These are phyloP conservation scores for Cordyceps tenuipes DNA, from an alignment of 2,329 filamentous ascomycete genomes.

Conservation along the genomic window DNA sequence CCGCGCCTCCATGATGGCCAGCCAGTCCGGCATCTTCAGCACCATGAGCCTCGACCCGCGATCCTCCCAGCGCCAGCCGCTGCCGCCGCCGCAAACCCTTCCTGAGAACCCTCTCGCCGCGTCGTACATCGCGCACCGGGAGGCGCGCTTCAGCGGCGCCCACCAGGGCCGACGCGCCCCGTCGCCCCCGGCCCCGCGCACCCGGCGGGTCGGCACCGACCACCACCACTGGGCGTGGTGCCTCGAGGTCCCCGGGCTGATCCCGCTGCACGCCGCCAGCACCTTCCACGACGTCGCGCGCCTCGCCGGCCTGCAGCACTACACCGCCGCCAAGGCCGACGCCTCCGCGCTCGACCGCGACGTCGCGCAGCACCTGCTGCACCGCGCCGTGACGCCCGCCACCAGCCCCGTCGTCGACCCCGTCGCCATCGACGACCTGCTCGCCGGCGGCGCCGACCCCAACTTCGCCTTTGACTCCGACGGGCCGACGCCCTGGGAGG, in stretches of 20 bases:
- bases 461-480: background rate
- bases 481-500: constrained; percentile 2
- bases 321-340: background rate
- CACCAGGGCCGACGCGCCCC: background rate
- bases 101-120: background rate
- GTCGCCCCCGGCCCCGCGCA: background rate
- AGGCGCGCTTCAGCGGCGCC: background rate
- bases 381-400: background rate
- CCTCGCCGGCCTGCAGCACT: constrained; percentile 1
- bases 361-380: constrained; percentile 4
- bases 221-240: constrained; percentile 4
- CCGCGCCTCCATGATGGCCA: background rate
- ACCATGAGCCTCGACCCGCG: background rate
- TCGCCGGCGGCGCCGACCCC: background rate
- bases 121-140: background rate
- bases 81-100: background rate
- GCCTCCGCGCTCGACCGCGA: background rate
- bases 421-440: background rate
- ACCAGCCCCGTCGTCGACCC: background rate
- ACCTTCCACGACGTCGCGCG: constrained; percentile 4
- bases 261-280: background rate
- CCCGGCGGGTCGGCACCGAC: background rate
- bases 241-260: background rate
- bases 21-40: background rate
- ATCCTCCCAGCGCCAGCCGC: too few species aligned